Conservation (phyloP, 768 basidiomycete species). For the Amanita rimosa region DNA sequence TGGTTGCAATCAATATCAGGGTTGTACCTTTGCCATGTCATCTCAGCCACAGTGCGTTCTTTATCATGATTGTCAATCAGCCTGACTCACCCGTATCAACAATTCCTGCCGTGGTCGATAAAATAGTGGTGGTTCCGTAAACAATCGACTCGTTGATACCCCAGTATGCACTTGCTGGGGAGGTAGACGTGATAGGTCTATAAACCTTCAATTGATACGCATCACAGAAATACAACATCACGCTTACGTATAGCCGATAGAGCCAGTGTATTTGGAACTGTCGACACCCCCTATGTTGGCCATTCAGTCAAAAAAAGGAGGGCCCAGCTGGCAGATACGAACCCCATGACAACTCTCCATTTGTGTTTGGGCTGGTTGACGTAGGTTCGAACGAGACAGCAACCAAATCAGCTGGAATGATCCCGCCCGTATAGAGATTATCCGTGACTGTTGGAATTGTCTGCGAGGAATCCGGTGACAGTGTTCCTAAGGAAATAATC, state of each 20-base stretch:
- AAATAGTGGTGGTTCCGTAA: constrained; percentile 36
- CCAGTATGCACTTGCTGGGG: constrained; percentile 41
- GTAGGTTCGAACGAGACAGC: constrained; percentile 44
- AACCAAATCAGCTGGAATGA: constrained; percentile 28
- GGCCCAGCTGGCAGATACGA: constrained; percentile 12
- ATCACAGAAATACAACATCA: not conserved
- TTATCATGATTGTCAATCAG: too few relatives aligned
- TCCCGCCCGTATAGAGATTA: constrained; percentile 31
- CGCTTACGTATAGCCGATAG: constrained; percentile 30
- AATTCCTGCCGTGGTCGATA: constrained; percentile 39
- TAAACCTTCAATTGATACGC: not conserved
- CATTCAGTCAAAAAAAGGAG: too few relatives aligned
- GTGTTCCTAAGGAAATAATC: constrained; percentile 15
- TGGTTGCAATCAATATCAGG: constrained; percentile 34
- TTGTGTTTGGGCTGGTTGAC: constrained; percentile 18
- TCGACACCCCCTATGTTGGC: constrained; percentile 29
- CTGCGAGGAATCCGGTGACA: constrained; percentile 17
- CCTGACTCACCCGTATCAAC: constrained; percentile 38
- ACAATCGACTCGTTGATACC: constrained; percentile 46
- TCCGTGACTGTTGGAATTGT: constrained; percentile 47
- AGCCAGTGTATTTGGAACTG: constrained; percentile 29
- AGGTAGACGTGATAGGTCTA: constrained; percentile 35
- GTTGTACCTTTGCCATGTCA: constrained; percentile 28
- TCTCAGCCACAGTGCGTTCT: not conserved
- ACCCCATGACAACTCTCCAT: constrained; percentile 49